Percentiles rank a stretch among this genome's conserved stretches.
Evolutionary conservation across 257 asterid species (phyloP).

Genomic region (Scutellaria barbata): DNA sequence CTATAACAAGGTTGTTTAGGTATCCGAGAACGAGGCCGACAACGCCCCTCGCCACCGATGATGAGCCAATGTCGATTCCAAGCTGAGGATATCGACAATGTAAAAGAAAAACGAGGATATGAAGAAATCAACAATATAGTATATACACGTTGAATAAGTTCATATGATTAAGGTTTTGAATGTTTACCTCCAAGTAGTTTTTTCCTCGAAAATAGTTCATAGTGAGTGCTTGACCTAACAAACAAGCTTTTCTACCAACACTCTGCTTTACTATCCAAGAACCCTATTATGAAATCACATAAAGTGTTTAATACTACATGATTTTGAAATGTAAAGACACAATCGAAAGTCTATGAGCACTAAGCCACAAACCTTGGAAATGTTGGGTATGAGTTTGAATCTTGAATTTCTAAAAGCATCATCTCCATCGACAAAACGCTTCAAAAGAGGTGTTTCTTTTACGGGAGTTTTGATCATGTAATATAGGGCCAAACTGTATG

Average conservation of each 20-base stretch:
- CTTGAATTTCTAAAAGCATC: slow-evolving; percentile 81
- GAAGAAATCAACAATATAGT: neutral
- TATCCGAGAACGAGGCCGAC: slow-evolving; percentile 90
- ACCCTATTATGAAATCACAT: slow-evolving; percentile 58
- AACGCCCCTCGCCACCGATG: slow-evolving; percentile 87
- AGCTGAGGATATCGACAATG: slow-evolving; percentile 51
- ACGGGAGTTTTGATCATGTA: slow-evolving; percentile 72
- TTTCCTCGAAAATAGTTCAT: slow-evolving; percentile 81
- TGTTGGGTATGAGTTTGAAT: slow-evolving; percentile 87
- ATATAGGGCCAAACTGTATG: slow-evolving; percentile 64
- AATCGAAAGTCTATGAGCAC: neutral
- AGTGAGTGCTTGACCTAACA: slow-evolving; percentile 84
- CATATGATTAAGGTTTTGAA: neutral
- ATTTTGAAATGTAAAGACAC: neutral
- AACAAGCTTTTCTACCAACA: slow-evolving; percentile 86
- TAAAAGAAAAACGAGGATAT: neutral
- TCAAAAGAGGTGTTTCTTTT: slow-evolving; percentile 68
- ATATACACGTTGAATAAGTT: neutral
- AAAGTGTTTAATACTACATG: neutral
- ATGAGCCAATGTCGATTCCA: slow-evolving; percentile 80
- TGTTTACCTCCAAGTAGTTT: slow-evolving; percentile 91
- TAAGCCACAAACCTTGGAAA: slow-evolving; percentile 74
- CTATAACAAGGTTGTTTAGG: slow-evolving; percentile 85
- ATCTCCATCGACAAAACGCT: slow-evolving; percentile 77
- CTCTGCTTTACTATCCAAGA: slow-evolving; percentile 98